These are phyloP conservation scores for Catunica adiposa DNA, from an alignment of 2,329 filamentous ascomycete species.

Conservation along the genomic window DNA sequence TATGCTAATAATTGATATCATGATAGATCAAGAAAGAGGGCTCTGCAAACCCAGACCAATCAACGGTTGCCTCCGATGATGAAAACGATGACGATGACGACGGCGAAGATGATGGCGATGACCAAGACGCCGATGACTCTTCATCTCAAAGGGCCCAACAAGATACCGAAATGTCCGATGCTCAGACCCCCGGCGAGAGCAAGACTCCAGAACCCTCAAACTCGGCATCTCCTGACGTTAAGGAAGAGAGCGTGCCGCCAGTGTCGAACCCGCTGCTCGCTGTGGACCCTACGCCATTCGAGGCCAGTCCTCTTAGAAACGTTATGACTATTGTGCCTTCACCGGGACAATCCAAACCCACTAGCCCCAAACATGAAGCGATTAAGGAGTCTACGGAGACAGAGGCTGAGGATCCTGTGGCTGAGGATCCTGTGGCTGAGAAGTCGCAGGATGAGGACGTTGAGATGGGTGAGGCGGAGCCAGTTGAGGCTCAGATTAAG, in stretches of 20 bases:
- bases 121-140: slow-evolving; percentile 28
- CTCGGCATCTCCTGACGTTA: neutral
- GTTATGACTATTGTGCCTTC: slow-evolving; percentile 9
- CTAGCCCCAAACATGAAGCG: neutral
- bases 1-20: neutral
- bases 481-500: neutral
- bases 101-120: slow-evolving; percentile 31
- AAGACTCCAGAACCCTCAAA: slow-evolving; percentile 2
- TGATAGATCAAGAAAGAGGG: slow-evolving; percentile 7
- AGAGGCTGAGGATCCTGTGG: neutral
- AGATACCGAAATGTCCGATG: slow-evolving; percentile 18
- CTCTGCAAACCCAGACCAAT: slow-evolving; percentile 24
- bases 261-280: neutral
- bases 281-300: neutral
- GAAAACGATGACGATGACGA: slow-evolving; percentile 32
- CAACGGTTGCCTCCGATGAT: slow-evolving; percentile 29
- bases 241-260: slow-evolving; percentile 4
- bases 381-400: neutral
- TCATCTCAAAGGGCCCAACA: slow-evolving; percentile 6
- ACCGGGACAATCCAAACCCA: neutral
- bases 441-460: neutral
- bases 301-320: slow-evolving; percentile 10
- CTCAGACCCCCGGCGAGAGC: slow-evolving; percentile 17
- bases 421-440: neutral
- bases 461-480: slow-evolving; percentile 4